phyloP scores from a whole-genome alignment of 2,329 filamentous ascomycete genomes.

The Xylariaceae sp. region DNA sequence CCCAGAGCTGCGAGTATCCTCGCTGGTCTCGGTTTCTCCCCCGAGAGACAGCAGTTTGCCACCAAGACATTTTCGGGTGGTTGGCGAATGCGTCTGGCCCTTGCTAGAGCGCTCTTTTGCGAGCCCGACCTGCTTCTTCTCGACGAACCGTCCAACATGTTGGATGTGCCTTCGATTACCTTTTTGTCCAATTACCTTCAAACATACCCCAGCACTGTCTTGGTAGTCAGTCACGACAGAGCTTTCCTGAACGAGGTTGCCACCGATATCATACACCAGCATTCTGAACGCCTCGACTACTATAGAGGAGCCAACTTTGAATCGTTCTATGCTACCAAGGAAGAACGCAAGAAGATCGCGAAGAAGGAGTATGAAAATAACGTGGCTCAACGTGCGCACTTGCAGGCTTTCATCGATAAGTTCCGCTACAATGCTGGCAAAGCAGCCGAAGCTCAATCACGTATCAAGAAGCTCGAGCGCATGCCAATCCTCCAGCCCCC shows the following conservation, averaged over 20 bases:
- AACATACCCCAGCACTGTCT: slow-evolving; percentile 85
- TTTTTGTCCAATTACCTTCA: slow-evolving; percentile 97
- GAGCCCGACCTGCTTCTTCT: slow-evolving; percentile 93
- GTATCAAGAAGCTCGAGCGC: slow-evolving; percentile 97
- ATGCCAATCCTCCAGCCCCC: slow-evolving; percentile 91
- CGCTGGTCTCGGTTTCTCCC: slow-evolving; percentile 92
- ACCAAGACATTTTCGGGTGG: slow-evolving; percentile 99
- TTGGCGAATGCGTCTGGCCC: slow-evolving; percentile 97
- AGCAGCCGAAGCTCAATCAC: slow-evolving; percentile 94
- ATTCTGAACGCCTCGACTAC: slow-evolving; percentile 95
- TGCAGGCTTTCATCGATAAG: slow-evolving; percentile 99
- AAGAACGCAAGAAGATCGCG: slow-evolving; percentile 93
- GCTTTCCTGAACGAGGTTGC: slow-evolving; percentile 98
- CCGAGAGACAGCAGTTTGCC: slow-evolving; percentile 84
- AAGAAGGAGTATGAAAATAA: slow-evolving; percentile 99
- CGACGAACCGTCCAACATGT: slow-evolving; percentile 99
- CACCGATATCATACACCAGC: slow-evolving; percentile 98
- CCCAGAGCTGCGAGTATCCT: slow-evolving; percentile 92
- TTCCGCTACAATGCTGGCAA: slow-evolving; percentile 99
- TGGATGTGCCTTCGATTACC: slow-evolving; percentile 99
- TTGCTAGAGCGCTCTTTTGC: slow-evolving; percentile 94
- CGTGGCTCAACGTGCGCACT: slow-evolving; percentile 86
- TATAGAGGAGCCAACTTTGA: slow-evolving; percentile 98
- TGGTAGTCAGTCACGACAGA: slow-evolving; percentile 98
- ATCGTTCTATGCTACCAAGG: slow-evolving; percentile 93